Conservation (phyloP, 179 eudicot genomes). For the Camellia oleifera region DNA sequence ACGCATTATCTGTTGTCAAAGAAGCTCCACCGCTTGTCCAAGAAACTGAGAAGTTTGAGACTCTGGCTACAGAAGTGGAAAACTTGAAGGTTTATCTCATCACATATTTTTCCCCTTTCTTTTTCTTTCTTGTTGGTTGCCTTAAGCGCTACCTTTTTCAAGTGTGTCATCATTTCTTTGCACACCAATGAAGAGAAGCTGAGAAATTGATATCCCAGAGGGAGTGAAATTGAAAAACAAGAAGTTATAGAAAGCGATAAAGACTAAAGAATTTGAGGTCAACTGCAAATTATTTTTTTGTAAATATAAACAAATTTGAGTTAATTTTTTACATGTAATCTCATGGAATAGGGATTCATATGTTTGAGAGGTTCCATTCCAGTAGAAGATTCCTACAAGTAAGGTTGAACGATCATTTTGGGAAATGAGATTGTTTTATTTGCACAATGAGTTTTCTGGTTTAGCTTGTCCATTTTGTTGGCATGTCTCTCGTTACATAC, state of each 20-base stretch:
- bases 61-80: constrained; percentile 66
- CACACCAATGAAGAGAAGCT: background rate
- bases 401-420: too few species aligned
- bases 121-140: background rate
- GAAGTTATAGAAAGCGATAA: background rate
- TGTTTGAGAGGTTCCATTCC: too few species aligned
- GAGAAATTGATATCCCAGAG: too few species aligned
- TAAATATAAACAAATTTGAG: too few species aligned
- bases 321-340: too few species aligned
- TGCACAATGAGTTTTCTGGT: background rate
- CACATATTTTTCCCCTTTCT: background rate
- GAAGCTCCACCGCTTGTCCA: constrained; percentile 72
- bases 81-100: constrained; percentile 58
- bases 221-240: too few species aligned
- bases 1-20: constrained; percentile 52
- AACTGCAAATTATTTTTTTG: too few species aligned
- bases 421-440: background rate
- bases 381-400: too few species aligned
- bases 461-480: background rate
- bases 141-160: background rate
- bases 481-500: background rate
- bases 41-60: constrained; percentile 66
- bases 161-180: background rate
- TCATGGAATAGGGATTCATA: too few species aligned
- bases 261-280: too few species aligned